Percentiles rank a stretch among this genome's conserved stretches.
Evolutionary conservation across 768 basidiomycete species (phyloP).

Genomic region (Mycena galopus): DNA sequence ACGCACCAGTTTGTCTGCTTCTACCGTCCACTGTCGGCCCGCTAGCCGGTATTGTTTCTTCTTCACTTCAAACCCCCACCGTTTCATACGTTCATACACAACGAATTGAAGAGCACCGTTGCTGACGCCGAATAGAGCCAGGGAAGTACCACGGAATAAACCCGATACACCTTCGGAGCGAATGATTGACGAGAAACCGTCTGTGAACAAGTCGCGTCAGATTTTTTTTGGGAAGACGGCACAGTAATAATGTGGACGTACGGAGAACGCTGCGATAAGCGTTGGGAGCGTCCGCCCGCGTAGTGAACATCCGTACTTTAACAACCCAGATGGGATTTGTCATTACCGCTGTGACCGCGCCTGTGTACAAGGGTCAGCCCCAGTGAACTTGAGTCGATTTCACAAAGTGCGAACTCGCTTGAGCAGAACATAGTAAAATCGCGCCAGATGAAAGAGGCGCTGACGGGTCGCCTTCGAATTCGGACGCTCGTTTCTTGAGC

Average conservation of each 20-base stretch:
- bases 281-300: constrained; percentile 69
- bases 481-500: constrained; percentile 85
- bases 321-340: constrained; percentile 99
- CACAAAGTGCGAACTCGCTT: constrained; percentile 86
- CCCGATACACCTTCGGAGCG: constrained; percentile 82
- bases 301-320: constrained; percentile 96
- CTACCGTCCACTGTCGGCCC: constrained; percentile 75
- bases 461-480: constrained; percentile 73
- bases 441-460: constrained; percentile 79
- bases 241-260: constrained; percentile 49
- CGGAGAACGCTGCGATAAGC: constrained; percentile 88
- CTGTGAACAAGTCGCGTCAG: constrained; percentile 45
- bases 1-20: constrained; percentile 90
- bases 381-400: constrained; percentile 31
- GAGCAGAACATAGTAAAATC: constrained; percentile 90
- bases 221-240: neutral
- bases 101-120: constrained; percentile 98
- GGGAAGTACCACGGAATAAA: constrained; percentile 87
- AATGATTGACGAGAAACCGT: constrained; percentile 80
- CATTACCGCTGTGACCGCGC: constrained; percentile 92
- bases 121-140: constrained; percentile 92
- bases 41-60: constrained; percentile 68
- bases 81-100: constrained; percentile 96
- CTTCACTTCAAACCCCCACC: constrained; percentile 88
- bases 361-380: constrained; percentile 55